phyloP scores from a whole-genome alignment of 2,329 filamentous ascomycete genomes.

The Botrytis paeoniae region DNA sequence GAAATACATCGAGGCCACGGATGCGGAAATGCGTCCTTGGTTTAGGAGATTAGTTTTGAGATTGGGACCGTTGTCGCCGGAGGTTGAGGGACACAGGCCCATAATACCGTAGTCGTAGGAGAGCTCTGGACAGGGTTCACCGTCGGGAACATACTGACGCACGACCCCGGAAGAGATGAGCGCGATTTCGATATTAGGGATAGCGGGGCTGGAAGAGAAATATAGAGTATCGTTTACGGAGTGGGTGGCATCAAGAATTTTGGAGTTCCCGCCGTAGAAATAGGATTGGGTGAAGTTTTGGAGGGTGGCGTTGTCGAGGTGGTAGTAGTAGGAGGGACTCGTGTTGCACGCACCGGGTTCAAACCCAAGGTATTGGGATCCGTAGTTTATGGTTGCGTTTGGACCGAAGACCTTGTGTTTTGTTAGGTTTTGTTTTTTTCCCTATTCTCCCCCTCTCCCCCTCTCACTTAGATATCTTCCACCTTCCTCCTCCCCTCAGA shows the following conservation, averaged over 20 bases:
- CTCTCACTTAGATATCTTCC: not conserved
- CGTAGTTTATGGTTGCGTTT: slow-evolving; percentile 16
- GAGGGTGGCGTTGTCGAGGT: not conserved
- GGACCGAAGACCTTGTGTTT: not conserved
- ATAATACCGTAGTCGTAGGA: not conserved
- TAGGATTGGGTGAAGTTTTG: not conserved
- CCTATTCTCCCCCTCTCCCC: not conserved
- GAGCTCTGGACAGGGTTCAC: not conserved
- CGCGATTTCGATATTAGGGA: slow-evolving; percentile 7
- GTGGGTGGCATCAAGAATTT: not conserved
- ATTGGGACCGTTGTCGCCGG: not conserved
- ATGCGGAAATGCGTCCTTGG: not conserved
- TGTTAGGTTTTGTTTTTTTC: not conserved
- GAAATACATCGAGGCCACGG: slow-evolving; percentile 8
- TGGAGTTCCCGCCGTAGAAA: slow-evolving; percentile 12
- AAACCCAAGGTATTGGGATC: slow-evolving; percentile 4
- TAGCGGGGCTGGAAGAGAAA: not conserved
- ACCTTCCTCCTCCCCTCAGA: not conserved
- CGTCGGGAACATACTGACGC: not conserved
- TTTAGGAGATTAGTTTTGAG: not conserved
- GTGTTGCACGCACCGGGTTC: slow-evolving; percentile 10
- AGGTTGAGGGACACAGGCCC: not conserved
- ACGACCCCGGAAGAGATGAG: not conserved
- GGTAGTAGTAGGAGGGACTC: not conserved
- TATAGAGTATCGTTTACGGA: not conserved